These are phyloP conservation scores for Fragilaria crotonensis DNA, from an alignment of 108 stramenopile genomes.

Conservation along the genomic window DNA sequence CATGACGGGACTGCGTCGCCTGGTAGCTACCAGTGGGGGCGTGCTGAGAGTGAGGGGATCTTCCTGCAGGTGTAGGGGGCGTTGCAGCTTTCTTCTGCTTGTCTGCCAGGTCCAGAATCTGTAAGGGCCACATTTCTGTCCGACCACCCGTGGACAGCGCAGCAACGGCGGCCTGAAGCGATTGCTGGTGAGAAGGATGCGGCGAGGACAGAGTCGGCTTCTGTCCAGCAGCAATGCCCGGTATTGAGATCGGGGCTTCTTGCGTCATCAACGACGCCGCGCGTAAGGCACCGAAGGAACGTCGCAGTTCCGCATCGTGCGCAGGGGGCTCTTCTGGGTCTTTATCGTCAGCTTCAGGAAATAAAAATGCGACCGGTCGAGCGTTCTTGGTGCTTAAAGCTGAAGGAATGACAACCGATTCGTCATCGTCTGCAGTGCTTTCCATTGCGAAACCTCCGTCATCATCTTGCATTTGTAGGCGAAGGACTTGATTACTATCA, in stretches of 20 bases:
- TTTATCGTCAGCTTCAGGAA: background rate
- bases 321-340: background rate
- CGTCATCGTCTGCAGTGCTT: background rate
- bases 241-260: constrained; percentile 34
- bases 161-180: constrained; percentile 51
- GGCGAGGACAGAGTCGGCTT: constrained; percentile 39
- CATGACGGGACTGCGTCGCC: background rate
- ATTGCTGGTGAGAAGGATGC: constrained; percentile 65
- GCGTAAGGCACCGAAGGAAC: constrained; percentile 15
- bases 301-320: constrained; percentile 1
- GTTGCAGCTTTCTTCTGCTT: constrained; percentile 24
- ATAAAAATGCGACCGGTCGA: background rate
- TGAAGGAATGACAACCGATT: background rate
- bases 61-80: background rate
- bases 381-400: background rate
- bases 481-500: background rate
- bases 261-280: constrained; percentile 26
- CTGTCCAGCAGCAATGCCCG: constrained; percentile 23
- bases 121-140: constrained; percentile 77
- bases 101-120: constrained; percentile 57
- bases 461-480: background rate
- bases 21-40: background rate
- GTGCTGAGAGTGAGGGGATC: background rate
- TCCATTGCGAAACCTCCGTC: background rate
- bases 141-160: constrained; percentile 32